Evolutionary conservation across 352 stramenopile genomes (phyloP).

Genomic region (Hyaloperonospora brassicae): DNA sequence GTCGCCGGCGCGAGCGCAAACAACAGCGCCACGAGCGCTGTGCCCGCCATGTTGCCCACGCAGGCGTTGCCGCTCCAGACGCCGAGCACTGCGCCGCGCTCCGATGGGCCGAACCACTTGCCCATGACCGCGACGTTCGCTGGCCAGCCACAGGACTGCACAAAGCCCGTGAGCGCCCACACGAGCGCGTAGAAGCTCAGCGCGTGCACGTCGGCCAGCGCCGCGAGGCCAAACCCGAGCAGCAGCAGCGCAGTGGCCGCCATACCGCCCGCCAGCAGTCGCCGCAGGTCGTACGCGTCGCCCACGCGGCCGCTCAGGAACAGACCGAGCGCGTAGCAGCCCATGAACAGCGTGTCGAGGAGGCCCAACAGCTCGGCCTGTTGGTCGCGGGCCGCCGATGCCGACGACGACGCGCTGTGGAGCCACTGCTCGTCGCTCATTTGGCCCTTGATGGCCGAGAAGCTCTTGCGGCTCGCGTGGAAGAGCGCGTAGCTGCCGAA

Average conservation of each 20-base stretch:
- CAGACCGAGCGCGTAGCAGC: constrained; percentile 58
- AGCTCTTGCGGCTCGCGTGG: constrained; percentile 69
- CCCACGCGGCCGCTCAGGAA: constrained; percentile 70
- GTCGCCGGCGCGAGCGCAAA: constrained; percentile 69
- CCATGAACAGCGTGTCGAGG: constrained; percentile 79
- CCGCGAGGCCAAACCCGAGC: constrained; percentile 54
- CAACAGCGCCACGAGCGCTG: constrained; percentile 70
- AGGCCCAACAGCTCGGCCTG: constrained; percentile 74
- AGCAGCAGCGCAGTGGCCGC: constrained; percentile 51
- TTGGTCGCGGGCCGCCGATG: no score
- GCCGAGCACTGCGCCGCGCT: constrained; percentile 85
- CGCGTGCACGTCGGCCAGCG: constrained; percentile 50
- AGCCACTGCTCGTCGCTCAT: constrained; percentile 78
- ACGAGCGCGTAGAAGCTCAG: constrained; percentile 62
- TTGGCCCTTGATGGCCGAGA: constrained; percentile 77
- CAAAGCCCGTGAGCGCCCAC: constrained; percentile 70
- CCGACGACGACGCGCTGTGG: constrained; percentile 32
- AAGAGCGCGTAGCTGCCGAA: constrained; percentile 81
- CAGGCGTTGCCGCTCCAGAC: constrained; percentile 96
- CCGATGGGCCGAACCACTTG: constrained; percentile 86
- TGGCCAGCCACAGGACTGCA: constrained; percentile 74
- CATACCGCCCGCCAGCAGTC: constrained; percentile 67
- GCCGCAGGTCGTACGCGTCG: constrained; percentile 58
- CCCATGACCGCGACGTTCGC: constrained; percentile 82
- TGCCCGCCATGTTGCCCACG: constrained; percentile 92